Conservation (phyloP, 768 basidiomycete genomes). For the Tulasnella sp. region DNA sequence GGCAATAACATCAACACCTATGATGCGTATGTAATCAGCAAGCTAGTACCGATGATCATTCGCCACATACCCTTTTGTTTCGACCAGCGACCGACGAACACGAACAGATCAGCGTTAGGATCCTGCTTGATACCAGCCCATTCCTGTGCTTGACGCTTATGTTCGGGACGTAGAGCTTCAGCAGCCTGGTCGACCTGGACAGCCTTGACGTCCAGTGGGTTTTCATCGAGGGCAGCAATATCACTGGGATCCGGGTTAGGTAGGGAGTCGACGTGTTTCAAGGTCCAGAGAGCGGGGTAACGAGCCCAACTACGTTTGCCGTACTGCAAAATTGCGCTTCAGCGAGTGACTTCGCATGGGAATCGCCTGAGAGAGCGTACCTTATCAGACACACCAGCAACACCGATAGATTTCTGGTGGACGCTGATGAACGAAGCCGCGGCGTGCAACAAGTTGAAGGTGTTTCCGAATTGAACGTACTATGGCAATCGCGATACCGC, state of each 20-base stretch:
- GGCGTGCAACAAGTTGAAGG: slow-evolving; percentile 89
- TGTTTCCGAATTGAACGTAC: slow-evolving; percentile 96
- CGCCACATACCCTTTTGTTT: slow-evolving; percentile 62
- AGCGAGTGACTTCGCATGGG: not conserved
- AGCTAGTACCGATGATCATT: not conserved
- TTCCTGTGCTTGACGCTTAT: slow-evolving; percentile 85
- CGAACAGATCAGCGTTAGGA: slow-evolving; percentile 78
- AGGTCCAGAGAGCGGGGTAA: slow-evolving; percentile 90
- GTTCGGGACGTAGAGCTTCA: slow-evolving; percentile 81
- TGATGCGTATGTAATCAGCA: not conserved
- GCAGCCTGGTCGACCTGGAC: slow-evolving; percentile 67
- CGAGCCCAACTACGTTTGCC: slow-evolving; percentile 95
- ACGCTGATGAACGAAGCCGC: slow-evolving; percentile 84
- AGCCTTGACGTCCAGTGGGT: slow-evolving; percentile 53
- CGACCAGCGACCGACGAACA: slow-evolving; percentile 96
- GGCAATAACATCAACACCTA: slow-evolving; percentile 82
- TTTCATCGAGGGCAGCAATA: slow-evolving; percentile 83
- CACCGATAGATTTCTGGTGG: slow-evolving; percentile 87
- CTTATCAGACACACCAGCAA: slow-evolving; percentile 94
- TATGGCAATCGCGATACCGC: not conserved
- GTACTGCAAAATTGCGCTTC: slow-evolving; percentile 31
- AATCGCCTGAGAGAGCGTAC: not conserved
- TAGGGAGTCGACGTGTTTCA: slow-evolving; percentile 88
- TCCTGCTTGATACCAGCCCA: slow-evolving; percentile 93
- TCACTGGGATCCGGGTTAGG: slow-evolving; percentile 90